Conservation (phyloP, 1,284 basidiomycete genomes). For the Exobasidium rhododendri region DNA sequence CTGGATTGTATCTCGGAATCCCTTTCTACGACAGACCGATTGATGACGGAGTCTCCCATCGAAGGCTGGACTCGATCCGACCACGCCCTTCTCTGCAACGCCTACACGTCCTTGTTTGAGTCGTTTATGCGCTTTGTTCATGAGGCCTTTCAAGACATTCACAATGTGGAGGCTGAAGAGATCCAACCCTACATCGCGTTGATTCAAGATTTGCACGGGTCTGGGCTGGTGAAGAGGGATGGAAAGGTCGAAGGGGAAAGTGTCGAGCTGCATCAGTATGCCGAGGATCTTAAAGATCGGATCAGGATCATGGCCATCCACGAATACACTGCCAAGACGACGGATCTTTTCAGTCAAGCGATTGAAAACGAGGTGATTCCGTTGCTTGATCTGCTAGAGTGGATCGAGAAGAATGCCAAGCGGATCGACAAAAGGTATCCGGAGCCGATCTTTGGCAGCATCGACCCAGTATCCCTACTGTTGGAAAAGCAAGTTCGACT, state of each 20-base stretch:
- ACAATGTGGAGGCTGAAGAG: conserved; percentile 40
- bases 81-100: conserved; percentile 60
- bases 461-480: conserved; percentile 65
- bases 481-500: conserved; percentile 71
- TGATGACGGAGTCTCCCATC: conserved; percentile 62
- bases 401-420: conserved; percentile 82
- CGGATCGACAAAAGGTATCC: conserved; percentile 78
- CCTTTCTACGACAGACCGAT: conserved; percentile 68
- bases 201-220: conserved; percentile 50
- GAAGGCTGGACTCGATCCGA: conserved; percentile 74
- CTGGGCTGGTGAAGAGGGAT: conserved; percentile 43
- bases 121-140: conserved; percentile 81
- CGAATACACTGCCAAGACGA: conserved; percentile 63
- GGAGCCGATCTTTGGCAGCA: conserved; percentile 67
- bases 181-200: conserved; percentile 35
- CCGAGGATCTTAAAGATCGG: conserved; percentile 56
- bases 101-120: conserved; percentile 66
- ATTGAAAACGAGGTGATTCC: conserved; percentile 71
- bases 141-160: conserved; percentile 69
- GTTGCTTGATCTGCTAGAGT: conserved; percentile 75
- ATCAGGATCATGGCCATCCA: conserved; percentile 68
- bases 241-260: conserved; percentile 26
- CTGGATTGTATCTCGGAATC: conserved; percentile 86
- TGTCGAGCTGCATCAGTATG: conserved; percentile 41
- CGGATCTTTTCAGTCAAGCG: conserved; percentile 60